A percentile compares a stretch with the other conserved stretches of the same genome.
phyloP scores from a whole-genome alignment of 2,329 filamentous ascomycete species.

The Stachybotrys elegans region DNA sequence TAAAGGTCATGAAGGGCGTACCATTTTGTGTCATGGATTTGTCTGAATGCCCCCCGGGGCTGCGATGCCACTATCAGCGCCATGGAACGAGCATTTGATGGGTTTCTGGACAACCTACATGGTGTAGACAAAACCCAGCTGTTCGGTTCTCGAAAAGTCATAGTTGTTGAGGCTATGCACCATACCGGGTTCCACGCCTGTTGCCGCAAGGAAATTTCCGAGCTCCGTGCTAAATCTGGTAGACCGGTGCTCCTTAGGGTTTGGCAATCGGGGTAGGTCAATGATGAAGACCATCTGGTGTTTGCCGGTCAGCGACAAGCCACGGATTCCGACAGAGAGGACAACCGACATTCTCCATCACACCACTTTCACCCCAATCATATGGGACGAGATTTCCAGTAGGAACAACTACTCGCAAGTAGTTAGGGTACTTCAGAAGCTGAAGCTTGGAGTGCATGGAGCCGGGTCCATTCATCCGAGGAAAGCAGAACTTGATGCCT shows the following conservation, averaged over 20 bases:
- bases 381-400: constrained; percentile 80
- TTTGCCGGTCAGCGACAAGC: constrained; percentile 16
- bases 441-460: constrained; percentile 95
- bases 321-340: constrained; percentile 8
- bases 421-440: constrained; percentile 70
- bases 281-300: constrained; percentile 78
- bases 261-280: constrained; percentile 67
- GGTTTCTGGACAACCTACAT: constrained; percentile 60
- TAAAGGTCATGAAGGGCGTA: constrained; percentile 15
- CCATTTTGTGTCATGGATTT: constrained; percentile 22
- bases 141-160: constrained; percentile 70
- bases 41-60: constrained; percentile 29
- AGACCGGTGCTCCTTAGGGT: constrained; percentile 23
- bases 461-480: constrained; percentile 67
- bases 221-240: constrained; percentile 64
- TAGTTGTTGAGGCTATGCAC: constrained; percentile 68
- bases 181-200: constrained; percentile 59
- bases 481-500: constrained; percentile 72
- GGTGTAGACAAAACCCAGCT: constrained; percentile 78
- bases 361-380: constrained; percentile 83
- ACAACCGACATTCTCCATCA: constrained; percentile 72
- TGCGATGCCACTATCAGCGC: constrained; percentile 12
- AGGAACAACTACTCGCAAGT: constrained; percentile 77
- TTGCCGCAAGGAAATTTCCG: constrained; percentile 62
- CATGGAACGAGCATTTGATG: no score